phyloP scores from a whole-genome alignment of 306 rosid genomes.

The Rosa rugosa region DNA sequence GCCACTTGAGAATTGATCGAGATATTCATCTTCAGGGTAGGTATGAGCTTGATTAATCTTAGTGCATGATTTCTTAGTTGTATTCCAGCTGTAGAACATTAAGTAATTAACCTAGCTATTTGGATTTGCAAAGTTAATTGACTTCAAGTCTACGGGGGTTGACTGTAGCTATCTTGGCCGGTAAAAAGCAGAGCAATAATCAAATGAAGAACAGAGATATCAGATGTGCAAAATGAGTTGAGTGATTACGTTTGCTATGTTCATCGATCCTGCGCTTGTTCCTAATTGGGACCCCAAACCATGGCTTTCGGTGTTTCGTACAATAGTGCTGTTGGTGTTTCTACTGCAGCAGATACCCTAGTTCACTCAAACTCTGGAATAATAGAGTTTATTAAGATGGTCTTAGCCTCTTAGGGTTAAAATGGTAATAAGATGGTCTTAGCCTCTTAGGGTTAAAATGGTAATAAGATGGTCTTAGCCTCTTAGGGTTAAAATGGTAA shows the following conservation, averaged over 20 bases:
- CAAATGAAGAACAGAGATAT: neutral
- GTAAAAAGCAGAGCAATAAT: slow-evolving; percentile 35
- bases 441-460: no score
- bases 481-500: no score
- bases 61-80: slow-evolving; percentile 13
- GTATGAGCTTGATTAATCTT: slow-evolving; percentile 2
- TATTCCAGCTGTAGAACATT: slow-evolving; percentile 18
- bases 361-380: neutral
- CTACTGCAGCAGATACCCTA: neutral
- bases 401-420: no score
- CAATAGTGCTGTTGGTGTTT: neutral
- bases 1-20: neutral
- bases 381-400: no score
- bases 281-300: slow-evolving; percentile 7
- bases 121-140: slow-evolving; percentile 15
- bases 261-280: neutral
- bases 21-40: slow-evolving; percentile 11
- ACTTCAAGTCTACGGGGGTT: slow-evolving; percentile 27
- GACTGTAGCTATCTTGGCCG: slow-evolving; percentile 45
- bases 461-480: no score
- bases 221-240: neutral
- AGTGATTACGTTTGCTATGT: slow-evolving; percentile 8
- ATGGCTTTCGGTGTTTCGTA: slow-evolving; percentile 23
- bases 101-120: neutral
- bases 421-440: no score